phyloP scores from a whole-genome alignment of 108 stramenopile genomes.

The Thalassiosira profunda region DNA sequence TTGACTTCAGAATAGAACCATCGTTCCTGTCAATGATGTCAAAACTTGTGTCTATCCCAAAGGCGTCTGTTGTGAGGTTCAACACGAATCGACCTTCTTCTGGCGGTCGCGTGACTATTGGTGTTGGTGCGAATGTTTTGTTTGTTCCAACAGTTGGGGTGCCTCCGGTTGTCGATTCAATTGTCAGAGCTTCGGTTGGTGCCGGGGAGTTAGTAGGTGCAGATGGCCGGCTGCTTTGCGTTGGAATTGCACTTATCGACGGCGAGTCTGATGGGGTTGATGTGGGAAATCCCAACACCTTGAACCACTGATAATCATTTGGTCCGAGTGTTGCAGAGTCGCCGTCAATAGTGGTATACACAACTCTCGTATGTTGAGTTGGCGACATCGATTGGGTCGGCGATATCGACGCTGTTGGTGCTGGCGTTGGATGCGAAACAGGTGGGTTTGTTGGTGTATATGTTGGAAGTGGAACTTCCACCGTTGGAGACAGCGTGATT shows the following conservation, averaged over 20 bases:
- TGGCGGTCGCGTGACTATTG: background rate
- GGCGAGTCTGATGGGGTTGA: background rate
- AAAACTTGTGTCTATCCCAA: conserved; percentile 9
- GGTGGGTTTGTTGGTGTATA: too few species aligned
- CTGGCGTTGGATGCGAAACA: too few species aligned
- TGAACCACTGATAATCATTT: too few species aligned
- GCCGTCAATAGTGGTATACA: too few species aligned
- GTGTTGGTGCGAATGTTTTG: background rate
- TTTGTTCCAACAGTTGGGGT: too few species aligned
- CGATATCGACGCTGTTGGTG: too few species aligned
- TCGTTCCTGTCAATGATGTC: background rate
- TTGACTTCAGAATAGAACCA: background rate
- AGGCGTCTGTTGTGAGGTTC: conserved; percentile 16
- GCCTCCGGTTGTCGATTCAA: background rate
- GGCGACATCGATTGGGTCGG: too few species aligned
- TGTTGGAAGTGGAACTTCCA: too few species aligned
- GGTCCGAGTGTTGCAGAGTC: too few species aligned
- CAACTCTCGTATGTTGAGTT: too few species aligned
- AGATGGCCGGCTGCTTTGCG: background rate
- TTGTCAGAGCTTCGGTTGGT: background rate
- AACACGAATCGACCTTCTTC: background rate
- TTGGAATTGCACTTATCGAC: background rate
- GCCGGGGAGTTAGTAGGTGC: background rate
- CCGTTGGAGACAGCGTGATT: too few species aligned
- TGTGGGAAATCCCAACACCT: too few species aligned